Percentiles rank a stretch among this genome's conserved stretches.
phyloP scores from a whole-genome alignment of 495 filamentous ascomycete genomes.

The Podospora pseudocomata region DNA sequence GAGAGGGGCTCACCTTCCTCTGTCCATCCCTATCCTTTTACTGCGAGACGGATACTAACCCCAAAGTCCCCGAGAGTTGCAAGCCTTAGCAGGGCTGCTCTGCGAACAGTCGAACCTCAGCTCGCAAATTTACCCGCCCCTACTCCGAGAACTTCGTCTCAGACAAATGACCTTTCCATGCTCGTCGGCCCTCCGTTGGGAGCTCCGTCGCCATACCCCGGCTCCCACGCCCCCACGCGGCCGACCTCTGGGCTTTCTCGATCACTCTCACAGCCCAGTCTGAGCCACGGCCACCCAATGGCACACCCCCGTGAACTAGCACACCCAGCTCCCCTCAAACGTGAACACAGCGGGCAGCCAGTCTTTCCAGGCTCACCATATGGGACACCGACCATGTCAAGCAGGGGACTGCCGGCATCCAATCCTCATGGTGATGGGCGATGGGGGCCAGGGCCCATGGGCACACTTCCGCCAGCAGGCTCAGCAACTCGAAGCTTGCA shows the following conservation, averaged over 20 bases:
- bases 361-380: slow-evolving; percentile 29
- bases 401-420: slow-evolving; percentile 22
- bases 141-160: slow-evolving; percentile 28
- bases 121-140: slow-evolving; percentile 38
- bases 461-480: slow-evolving; percentile 18
- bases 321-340: slow-evolving; percentile 18
- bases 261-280: slow-evolving; percentile 40
- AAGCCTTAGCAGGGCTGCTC: slow-evolving; percentile 43
- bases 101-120: slow-evolving; percentile 43
- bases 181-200: slow-evolving; percentile 36
- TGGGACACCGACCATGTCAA: slow-evolving; percentile 18
- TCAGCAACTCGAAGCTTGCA: slow-evolving; percentile 24
- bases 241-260: slow-evolving; percentile 34
- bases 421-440: slow-evolving; percentile 31
- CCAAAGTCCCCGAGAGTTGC: slow-evolving; percentile 59
- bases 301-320: slow-evolving; percentile 27
- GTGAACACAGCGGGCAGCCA: slow-evolving; percentile 27
- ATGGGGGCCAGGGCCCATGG: slow-evolving; percentile 28
- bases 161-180: slow-evolving; percentile 27
- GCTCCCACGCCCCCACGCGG: slow-evolving; percentile 27
- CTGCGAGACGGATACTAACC: slow-evolving; percentile 55
- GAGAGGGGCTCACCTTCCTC: slow-evolving; percentile 41
- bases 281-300: slow-evolving; percentile 29
- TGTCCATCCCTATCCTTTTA: slow-evolving; percentile 38
- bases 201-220: slow-evolving; percentile 28